Percentiles rank a stretch among this genome's conserved stretches.
Conservation (phyloP, 148 eudicot species). For the Mesembryanthemum crystallinum region DNA sequence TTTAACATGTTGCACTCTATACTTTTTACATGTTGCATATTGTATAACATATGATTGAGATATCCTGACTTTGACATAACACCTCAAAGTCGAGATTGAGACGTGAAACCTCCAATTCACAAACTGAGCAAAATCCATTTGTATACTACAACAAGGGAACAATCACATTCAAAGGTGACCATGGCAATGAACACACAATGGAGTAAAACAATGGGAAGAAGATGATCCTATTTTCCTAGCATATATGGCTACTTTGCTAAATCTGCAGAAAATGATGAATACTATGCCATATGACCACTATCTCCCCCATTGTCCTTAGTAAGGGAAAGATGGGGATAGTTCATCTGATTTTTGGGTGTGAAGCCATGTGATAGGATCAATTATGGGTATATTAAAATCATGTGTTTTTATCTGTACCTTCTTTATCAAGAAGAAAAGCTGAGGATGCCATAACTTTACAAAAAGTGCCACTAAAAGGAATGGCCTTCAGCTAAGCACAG, state of each 20-base stretch:
- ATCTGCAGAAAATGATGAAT: not conserved
- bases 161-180: slow-evolving; percentile 1
- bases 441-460: slow-evolving; percentile 28
- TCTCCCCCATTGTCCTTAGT: slow-evolving; percentile 14
- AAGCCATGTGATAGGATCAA: slow-evolving; percentile 32
- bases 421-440: slow-evolving; percentile 24
- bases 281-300: slow-evolving; percentile 2
- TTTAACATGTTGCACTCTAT: not conserved
- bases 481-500: slow-evolving; percentile 22
- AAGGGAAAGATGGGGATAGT: slow-evolving; percentile 17
- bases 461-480: slow-evolving; percentile 32
- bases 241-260: slow-evolving; percentile 12
- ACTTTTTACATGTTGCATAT: not conserved
- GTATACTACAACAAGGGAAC: not conserved
- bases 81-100: slow-evolving; percentile 3
- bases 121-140: slow-evolving; percentile 2
- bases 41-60: slow-evolving; percentile 12
- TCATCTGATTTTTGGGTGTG: slow-evolving; percentile 30
- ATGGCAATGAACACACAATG: slow-evolving; percentile 1
- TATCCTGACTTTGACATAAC: not conserved
- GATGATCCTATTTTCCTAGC: slow-evolving; percentile 11
- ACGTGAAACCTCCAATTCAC: slow-evolving; percentile 19
- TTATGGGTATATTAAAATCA: slow-evolving; percentile 20
- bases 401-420: not conserved
- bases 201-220: slow-evolving; percentile 12